A percentile compares a stretch with the other conserved stretches of the same genome.
These are phyloP conservation scores for Pugionium cornutum DNA, from an alignment of 345 rosid species.

Conservation along the genomic window DNA sequence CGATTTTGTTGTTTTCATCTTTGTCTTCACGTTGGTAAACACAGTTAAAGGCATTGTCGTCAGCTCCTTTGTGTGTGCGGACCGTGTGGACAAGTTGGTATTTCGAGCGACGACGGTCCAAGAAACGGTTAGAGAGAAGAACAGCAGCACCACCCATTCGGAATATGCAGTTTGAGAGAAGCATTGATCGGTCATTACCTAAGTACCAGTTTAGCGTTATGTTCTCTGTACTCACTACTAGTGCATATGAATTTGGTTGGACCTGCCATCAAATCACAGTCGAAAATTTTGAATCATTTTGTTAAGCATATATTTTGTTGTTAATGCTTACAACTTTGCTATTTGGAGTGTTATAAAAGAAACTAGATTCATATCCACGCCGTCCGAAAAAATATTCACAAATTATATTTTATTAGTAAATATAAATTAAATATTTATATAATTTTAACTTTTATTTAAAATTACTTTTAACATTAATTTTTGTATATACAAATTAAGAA, in stretches of 20 bases:
- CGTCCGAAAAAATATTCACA: no score
- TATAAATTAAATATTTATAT: no score
- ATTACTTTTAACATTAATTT: no score
- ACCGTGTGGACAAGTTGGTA: constrained; percentile 60
- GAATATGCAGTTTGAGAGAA: constrained; percentile 59
- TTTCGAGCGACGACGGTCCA: constrained; percentile 49
- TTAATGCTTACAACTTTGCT: neutral
- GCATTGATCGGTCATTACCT: constrained; percentile 62
- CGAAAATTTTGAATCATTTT: neutral
- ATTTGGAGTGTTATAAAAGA: constrained; percentile 6
- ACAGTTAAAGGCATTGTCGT: constrained; percentile 51
- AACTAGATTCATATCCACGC: no score
- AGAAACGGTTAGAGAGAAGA: constrained; percentile 52
- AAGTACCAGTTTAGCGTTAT: constrained; percentile 51
- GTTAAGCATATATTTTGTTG: no score
- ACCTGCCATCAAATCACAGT: constrained; percentile 37
- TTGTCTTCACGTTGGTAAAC: constrained; percentile 57
- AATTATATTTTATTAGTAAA: no score
- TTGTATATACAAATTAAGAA: no score
- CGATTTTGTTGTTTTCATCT: constrained; percentile 30
- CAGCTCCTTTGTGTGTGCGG: constrained; percentile 67
- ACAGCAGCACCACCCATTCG: constrained; percentile 60
- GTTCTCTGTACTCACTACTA: constrained; percentile 63
- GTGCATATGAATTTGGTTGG: constrained; percentile 56
- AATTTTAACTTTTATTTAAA: no score